A percentile compares a stretch with the other conserved stretches of the same genome.
phyloP scores from a whole-genome alignment of 371 early-diverging fungal genomes.

The Umbelopsis sp. region DNA sequence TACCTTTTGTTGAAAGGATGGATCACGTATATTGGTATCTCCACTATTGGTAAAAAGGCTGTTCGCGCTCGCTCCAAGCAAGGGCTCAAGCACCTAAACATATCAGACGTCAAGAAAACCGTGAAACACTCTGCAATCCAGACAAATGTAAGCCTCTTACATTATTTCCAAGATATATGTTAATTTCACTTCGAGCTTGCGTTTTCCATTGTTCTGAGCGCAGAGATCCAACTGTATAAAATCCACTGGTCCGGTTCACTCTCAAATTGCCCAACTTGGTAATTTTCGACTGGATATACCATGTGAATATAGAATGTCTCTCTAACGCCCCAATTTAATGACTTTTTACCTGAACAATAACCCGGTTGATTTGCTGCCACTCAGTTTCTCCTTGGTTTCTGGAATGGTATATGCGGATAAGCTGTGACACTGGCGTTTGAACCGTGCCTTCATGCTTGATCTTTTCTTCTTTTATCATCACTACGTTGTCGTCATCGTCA shows the following conservation, averaged over 20 bases:
- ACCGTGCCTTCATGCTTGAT: constrained; percentile 6
- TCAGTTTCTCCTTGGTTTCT: neutral
- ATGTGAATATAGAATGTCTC: neutral
- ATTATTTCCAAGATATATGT: neutral
- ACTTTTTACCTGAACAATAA: neutral
- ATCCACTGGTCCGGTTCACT: neutral
- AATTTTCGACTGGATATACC: neutral
- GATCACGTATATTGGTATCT: too few relatives aligned
- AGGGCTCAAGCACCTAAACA: too few relatives aligned
- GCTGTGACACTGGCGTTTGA: neutral
- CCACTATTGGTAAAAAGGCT: too few relatives aligned
- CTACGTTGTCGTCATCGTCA: neutral
- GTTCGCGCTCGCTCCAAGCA: too few relatives aligned
- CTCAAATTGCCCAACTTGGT: neutral
- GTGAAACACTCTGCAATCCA: too few relatives aligned
- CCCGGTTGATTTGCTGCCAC: neutral
- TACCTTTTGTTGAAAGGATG: too few relatives aligned
- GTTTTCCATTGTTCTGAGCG: neutral
- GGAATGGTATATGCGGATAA: neutral
- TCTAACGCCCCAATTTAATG: too few relatives aligned
- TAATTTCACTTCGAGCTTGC: neutral
- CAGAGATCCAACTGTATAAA: neutral
- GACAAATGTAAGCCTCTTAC: neutral
- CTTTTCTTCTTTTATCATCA: constrained; percentile 2
- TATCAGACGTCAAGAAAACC: too few relatives aligned